Percentiles rank a stretch among this genome's conserved stretches.
phyloP scores from a whole-genome alignment of 129 eudicot species.

The Tanacetum coccineum region DNA sequence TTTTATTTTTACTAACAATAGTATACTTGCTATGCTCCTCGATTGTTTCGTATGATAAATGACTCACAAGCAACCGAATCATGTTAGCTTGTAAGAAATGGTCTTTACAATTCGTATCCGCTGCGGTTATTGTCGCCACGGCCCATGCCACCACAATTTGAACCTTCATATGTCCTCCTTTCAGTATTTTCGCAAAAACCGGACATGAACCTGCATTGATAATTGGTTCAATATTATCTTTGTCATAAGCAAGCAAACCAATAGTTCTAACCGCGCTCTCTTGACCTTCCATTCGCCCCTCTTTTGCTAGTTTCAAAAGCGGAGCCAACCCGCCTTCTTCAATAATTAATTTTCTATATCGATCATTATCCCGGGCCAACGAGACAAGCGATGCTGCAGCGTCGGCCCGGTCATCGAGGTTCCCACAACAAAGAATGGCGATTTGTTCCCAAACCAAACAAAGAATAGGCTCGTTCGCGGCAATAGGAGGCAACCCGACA shows the following conservation, averaged over 20 bases:
- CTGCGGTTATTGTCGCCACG: slow-evolving; percentile 48
- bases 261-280: slow-evolving; percentile 60
- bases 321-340: slow-evolving; percentile 75
- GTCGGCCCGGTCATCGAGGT: slow-evolving; percentile 48
- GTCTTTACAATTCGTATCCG: slow-evolving; percentile 51
- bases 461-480: slow-evolving; percentile 62
- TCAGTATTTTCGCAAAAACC: slow-evolving; percentile 49
- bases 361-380: slow-evolving; percentile 56
- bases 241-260: slow-evolving; percentile 57
- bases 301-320: slow-evolving; percentile 54
- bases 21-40: slow-evolving; percentile 63
- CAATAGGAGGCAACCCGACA: slow-evolving; percentile 64
- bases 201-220: slow-evolving; percentile 46
- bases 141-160: slow-evolving; percentile 71
- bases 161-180: slow-evolving; percentile 61
- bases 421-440: slow-evolving; percentile 47
- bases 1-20: slow-evolving; percentile 30
- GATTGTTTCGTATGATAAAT: slow-evolving; percentile 57
- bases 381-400: slow-evolving; percentile 67
- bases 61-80: slow-evolving; percentile 58
- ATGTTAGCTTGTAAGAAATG: slow-evolving; percentile 51
- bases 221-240: slow-evolving; percentile 50
- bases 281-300: slow-evolving; percentile 62
- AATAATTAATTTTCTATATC: slow-evolving; percentile 51
- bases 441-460: slow-evolving; percentile 66